phyloP scores from a whole-genome alignment of 2,329 filamentous ascomycete genomes.

The Iodosphaeria phyllophila region DNA sequence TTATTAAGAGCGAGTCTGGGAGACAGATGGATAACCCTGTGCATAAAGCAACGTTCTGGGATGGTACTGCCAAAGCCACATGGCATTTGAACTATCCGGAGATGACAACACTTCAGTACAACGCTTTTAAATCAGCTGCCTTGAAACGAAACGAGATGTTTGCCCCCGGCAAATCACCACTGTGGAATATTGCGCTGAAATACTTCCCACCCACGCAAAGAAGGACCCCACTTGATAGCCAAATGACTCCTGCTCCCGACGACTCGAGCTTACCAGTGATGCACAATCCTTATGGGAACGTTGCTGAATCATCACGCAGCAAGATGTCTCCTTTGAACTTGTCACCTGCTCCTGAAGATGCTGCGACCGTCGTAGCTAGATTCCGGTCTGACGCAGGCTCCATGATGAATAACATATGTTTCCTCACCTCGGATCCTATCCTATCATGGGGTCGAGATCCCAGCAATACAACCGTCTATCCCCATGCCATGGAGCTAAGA shows the following conservation, averaged over 20 bases:
- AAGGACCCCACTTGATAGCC: conserved; percentile 4
- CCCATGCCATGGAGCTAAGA: conserved; percentile 41
- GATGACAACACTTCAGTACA: conserved; percentile 40
- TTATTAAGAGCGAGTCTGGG: conserved; percentile 27
- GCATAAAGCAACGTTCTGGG: conserved; percentile 39
- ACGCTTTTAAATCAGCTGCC: conserved; percentile 34
- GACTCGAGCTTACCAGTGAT: neutral
- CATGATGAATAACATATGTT: conserved; percentile 37
- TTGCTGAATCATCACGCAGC: no score
- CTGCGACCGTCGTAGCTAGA: no score
- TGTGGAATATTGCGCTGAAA: conserved; percentile 39
- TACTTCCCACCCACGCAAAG: conserved; percentile 30
- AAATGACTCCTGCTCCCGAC: neutral
- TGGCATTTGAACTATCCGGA: conserved; percentile 45
- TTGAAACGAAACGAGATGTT: conserved; percentile 32
- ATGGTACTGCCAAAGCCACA: conserved; percentile 28
- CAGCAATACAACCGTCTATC: conserved; percentile 50
- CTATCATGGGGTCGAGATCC: conserved; percentile 61
- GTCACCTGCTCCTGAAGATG: no score
- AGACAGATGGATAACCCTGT: conserved; percentile 38
- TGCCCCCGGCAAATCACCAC: conserved; percentile 25
- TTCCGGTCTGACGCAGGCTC: conserved; percentile 31
- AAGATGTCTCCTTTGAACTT: no score
- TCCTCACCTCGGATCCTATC: conserved; percentile 47
- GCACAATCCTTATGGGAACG: conserved; percentile 5